A percentile compares a stretch with the other conserved stretches of the same genome.
Conservation (phyloP, 768 basidiomycete species). For the Gloeopeniophorella convolvens region DNA sequence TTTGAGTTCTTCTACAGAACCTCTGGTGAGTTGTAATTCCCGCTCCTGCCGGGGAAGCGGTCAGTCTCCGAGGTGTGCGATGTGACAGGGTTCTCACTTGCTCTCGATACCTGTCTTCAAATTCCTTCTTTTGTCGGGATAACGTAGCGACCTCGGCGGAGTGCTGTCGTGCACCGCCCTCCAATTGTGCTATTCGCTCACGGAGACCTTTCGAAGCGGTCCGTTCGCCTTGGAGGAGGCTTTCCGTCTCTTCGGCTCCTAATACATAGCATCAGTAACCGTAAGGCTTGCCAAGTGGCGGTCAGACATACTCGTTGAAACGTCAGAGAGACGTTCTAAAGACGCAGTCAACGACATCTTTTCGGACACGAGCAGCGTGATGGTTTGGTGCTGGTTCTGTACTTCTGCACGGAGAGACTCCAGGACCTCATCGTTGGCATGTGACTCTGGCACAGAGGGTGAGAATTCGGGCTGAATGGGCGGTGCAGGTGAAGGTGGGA, state of each 20-base stretch:
- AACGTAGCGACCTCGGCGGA: slow-evolving; percentile 36
- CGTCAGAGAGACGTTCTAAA: slow-evolving; percentile 48
- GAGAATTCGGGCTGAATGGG: slow-evolving; percentile 12
- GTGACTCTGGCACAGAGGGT: slow-evolving; percentile 21
- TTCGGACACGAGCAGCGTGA: slow-evolving; percentile 60
- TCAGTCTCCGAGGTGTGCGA: background rate
- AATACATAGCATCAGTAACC: background rate
- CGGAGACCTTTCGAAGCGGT: slow-evolving; percentile 18
- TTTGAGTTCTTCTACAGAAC: slow-evolving; percentile 45
- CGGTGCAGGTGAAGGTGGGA: slow-evolving; percentile 7
- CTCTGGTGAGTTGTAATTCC: slow-evolving; percentile 60
- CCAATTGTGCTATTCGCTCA: slow-evolving; percentile 36
- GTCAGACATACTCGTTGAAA: slow-evolving; percentile 51
- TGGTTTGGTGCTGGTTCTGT: slow-evolving; percentile 64
- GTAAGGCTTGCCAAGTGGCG: background rate
- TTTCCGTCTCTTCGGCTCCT: slow-evolving; percentile 25
- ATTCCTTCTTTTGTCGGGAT: slow-evolving; percentile 46
- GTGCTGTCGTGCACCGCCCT: slow-evolving; percentile 34
- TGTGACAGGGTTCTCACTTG: slow-evolving; percentile 33
- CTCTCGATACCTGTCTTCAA: slow-evolving; percentile 44
- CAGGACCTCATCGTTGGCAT: slow-evolving; percentile 17
- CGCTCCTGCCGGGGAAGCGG: slow-evolving; percentile 48
- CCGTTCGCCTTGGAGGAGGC: slow-evolving; percentile 23
- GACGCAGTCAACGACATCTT: slow-evolving; percentile 34
- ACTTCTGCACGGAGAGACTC: slow-evolving; percentile 29